A percentile compares a stretch with the other conserved stretches of the same genome.
Evolutionary conservation across 345 rosid species (phyloP).

Genomic region (Rhodamnia argentea): DNA sequence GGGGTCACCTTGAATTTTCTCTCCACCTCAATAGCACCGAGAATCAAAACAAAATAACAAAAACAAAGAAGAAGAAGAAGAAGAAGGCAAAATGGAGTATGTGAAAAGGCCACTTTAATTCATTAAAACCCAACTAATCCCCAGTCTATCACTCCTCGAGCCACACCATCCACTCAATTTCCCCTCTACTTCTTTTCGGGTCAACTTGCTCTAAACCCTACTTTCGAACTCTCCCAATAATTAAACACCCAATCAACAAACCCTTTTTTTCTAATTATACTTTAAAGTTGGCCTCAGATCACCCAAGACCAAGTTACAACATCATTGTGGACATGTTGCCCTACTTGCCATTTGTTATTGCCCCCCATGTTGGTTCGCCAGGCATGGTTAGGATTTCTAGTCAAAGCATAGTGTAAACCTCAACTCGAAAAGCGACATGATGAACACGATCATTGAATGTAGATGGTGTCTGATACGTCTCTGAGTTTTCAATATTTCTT

Average conservation of each 20-base stretch:
- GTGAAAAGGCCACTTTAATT: neutral
- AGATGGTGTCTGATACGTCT: neutral
- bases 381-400: neutral
- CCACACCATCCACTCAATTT: slow-evolving; percentile 20
- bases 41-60: neutral
- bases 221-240: slow-evolving; percentile 2
- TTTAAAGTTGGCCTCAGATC: slow-evolving; percentile 7
- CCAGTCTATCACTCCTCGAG: slow-evolving; percentile 49
- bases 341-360: slow-evolving; percentile 7
- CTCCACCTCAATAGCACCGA: neutral
- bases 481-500: neutral
- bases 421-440: neutral
- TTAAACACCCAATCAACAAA: slow-evolving; percentile 2
- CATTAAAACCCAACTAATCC: slow-evolving; percentile 4
- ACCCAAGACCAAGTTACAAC: slow-evolving; percentile 17
- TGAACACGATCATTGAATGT: neutral
- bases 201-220: slow-evolving; percentile 26
- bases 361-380: slow-evolving; percentile 7
- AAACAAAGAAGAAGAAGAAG: neutral
- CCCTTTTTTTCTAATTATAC: slow-evolving; percentile 1
- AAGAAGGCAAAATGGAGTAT: neutral
- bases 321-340: slow-evolving; percentile 26
- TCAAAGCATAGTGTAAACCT: neutral
- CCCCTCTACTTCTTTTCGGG: slow-evolving; percentile 8
- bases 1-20: neutral